These are phyloP conservation scores for Brassica balearica DNA, from an alignment of 441 rosid species.

Conservation along the genomic window DNA sequence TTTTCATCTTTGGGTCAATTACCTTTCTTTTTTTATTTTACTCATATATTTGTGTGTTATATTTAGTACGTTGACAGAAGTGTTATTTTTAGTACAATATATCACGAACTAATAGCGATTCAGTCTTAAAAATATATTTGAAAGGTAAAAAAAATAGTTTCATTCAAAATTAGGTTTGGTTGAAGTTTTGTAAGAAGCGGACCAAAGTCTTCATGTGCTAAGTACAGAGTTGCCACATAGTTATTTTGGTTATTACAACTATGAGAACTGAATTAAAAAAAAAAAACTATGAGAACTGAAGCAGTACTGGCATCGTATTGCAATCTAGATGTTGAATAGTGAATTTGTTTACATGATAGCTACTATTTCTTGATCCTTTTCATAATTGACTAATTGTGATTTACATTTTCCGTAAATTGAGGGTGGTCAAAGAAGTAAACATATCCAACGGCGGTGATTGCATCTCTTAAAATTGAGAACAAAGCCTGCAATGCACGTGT, in stretches of 20 bases:
- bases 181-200: not conserved
- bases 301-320: not conserved
- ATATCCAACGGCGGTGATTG: conserved; percentile 32
- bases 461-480: conserved; percentile 37
- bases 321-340: conserved; percentile 3
- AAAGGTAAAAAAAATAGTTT: not conserved
- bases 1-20: conserved; percentile 10
- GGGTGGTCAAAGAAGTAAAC: conserved; percentile 44
- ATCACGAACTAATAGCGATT: not conserved
- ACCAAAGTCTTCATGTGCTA: conserved; percentile 9
- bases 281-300: not conserved
- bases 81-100: not conserved
- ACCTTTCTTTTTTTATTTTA: not conserved
- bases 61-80: not conserved
- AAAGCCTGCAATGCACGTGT: conserved; percentile 67
- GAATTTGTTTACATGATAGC: not conserved
- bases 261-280: not conserved
- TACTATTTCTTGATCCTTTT: conserved; percentile 3
- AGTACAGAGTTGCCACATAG: not conserved
- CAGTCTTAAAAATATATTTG: not conserved
- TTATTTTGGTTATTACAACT: conserved; percentile 18
- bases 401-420: conserved; percentile 23
- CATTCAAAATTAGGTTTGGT: not conserved
- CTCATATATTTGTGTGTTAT: not conserved
- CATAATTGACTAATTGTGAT: conserved; percentile 18